Percentiles rank a stretch among this genome's conserved stretches.
Conservation (phyloP, 2,329 filamentous ascomycete species). For the Venturiaceae sp. region DNA sequence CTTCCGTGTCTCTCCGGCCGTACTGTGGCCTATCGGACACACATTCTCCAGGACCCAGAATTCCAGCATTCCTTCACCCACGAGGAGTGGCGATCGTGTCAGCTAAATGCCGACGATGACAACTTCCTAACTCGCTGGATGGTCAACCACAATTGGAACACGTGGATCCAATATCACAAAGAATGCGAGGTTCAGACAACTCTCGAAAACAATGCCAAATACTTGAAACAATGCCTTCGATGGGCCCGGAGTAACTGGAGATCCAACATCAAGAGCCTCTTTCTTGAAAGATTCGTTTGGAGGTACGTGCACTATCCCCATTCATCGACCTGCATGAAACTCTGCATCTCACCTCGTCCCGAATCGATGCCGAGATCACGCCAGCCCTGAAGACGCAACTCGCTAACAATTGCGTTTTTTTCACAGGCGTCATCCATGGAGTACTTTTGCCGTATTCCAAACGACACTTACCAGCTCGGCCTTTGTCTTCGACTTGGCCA, state of each 20-base stretch:
- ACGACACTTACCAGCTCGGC: constrained; percentile 88
- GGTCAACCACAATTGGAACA: constrained; percentile 85
- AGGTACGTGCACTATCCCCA: constrained; percentile 51
- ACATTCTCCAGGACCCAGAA: constrained; percentile 74
- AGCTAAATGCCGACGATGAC: constrained; percentile 92
- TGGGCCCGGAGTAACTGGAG: constrained; percentile 98
- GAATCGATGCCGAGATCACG: constrained; percentile 13
- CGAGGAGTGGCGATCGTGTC: constrained; percentile 80
- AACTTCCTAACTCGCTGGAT: constrained; percentile 98
- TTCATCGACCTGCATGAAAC: constrained; percentile 4
- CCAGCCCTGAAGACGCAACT: background rate
- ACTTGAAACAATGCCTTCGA: constrained; percentile 83
- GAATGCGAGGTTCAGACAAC: constrained; percentile 91
- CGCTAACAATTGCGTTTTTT: background rate
- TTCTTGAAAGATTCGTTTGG: constrained; percentile 76
- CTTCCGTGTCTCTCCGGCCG: constrained; percentile 95
- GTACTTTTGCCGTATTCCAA: constrained; percentile 83
- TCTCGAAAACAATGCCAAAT: constrained; percentile 78
- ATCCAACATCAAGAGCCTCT: constrained; percentile 86
- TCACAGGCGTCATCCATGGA: constrained; percentile 78
- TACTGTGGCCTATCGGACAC: constrained; percentile 82
- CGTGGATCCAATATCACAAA: constrained; percentile 86
- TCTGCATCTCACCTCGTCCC: constrained; percentile 13
- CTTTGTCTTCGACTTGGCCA: constrained; percentile 62
- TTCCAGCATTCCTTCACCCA: constrained; percentile 87